Percentiles rank a stretch among this genome's conserved stretches.
Conservation (phyloP, 2,329 filamentous ascomycete species). For the Pseudohalonectria lignicola region DNA sequence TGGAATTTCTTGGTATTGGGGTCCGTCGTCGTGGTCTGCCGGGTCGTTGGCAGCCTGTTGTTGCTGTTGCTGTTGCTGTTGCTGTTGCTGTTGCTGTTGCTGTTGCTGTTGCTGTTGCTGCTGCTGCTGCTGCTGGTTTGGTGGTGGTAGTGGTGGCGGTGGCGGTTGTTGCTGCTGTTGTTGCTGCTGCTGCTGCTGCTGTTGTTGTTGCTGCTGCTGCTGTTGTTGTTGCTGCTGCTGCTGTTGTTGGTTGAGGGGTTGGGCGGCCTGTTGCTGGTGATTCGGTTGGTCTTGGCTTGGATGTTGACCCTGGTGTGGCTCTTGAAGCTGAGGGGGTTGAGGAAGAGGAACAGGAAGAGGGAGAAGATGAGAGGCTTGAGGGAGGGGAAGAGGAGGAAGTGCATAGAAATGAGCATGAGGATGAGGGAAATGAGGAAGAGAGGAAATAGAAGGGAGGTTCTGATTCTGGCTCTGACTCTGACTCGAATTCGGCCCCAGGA, state of each 20-base stretch:
- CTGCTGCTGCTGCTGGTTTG: not conserved
- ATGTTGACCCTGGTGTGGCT: no score
- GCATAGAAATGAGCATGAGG: no score
- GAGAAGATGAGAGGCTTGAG: no score
- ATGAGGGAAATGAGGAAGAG: no score
- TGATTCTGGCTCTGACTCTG: no score
- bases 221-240: not conserved
- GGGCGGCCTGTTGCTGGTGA: no score
- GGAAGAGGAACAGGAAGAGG: no score
- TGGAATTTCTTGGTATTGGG: not conserved
- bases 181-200: not conserved
- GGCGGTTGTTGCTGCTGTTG: not conserved
- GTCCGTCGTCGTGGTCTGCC: not conserved
- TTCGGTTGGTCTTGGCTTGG: no score
- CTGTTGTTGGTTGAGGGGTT: not conserved
- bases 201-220: not conserved
- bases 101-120: not conserved
- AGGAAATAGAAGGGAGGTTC: no score
- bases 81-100: not conserved
- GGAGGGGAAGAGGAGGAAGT: no score
- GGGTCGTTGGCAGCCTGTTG: not conserved
- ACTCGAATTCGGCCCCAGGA: no score
- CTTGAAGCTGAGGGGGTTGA: no score
- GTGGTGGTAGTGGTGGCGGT: not conserved
- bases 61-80: not conserved